These are phyloP conservation scores for Penicillium antarcticum DNA, from an alignment of 495 filamentous ascomycete species.

Conservation along the genomic window DNA sequence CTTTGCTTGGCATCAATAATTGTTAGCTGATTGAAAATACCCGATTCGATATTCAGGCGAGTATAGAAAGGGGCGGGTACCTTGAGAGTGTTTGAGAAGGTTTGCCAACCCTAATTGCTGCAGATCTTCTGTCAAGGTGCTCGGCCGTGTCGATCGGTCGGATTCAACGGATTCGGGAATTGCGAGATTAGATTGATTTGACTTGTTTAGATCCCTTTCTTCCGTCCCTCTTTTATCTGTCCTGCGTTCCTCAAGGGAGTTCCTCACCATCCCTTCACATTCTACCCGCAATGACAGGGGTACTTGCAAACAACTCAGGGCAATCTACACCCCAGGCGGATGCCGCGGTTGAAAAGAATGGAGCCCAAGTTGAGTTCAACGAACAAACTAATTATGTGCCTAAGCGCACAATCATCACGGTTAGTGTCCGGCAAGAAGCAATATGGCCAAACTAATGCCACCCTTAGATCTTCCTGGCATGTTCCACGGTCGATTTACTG, in stretches of 20 bases:
- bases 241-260: not conserved
- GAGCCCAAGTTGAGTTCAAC: conserved; percentile 35
- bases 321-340: not conserved
- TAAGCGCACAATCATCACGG: conserved; percentile 46
- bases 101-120: conserved; percentile 19
- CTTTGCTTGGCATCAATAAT: not conserved
- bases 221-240: not conserved
- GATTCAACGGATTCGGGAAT: not conserved
- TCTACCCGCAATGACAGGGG: conserved; percentile 11
- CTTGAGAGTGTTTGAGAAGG: conserved; percentile 41
- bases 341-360: conserved; percentile 10
- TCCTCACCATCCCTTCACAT: not conserved
- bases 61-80: conserved; percentile 13
- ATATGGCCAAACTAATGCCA: not conserved
- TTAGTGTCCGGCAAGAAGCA: conserved; percentile 14
- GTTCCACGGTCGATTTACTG: conserved; percentile 52
- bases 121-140: conserved; percentile 22
- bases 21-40: not conserved
- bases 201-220: not conserved
- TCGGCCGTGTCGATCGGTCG: not conserved
- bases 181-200: not conserved
- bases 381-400: conserved; percentile 57
- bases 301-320: conserved; percentile 10
- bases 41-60: not conserved
- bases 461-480: conserved; percentile 50